phyloP scores from a whole-genome alignment of 2,329 filamentous ascomycete species.

The Cryphonectria parasitica region DNA sequence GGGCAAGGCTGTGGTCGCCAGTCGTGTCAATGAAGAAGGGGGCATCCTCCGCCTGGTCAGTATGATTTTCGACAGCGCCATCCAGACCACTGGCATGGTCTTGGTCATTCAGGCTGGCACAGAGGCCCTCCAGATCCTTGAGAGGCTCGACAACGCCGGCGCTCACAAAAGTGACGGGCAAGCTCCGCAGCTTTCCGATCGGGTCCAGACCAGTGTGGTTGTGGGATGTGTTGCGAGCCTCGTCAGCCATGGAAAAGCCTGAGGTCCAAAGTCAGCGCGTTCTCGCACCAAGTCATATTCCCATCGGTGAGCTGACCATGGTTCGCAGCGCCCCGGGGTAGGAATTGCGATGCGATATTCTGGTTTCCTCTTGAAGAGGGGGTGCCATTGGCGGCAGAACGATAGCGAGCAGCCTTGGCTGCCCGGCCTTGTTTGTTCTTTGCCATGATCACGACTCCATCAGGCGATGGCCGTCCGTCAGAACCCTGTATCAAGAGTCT shows the following conservation, averaged over 20 bases:
- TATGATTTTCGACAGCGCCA: constrained; percentile 18
- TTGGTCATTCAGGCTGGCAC: constrained; percentile 9
- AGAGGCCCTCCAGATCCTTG: constrained; percentile 41
- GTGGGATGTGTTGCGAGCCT: constrained; percentile 55
- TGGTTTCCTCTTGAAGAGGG: constrained; percentile 10
- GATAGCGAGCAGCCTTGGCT: constrained; percentile 31
- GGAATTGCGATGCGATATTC: constrained; percentile 25
- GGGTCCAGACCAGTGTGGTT: constrained; percentile 46
- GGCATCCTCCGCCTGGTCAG: constrained; percentile 12
- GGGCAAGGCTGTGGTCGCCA: constrained; percentile 36
- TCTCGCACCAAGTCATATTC: constrained; percentile 27
- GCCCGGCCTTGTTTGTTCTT: constrained; percentile 33
- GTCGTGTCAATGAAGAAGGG: constrained; percentile 46
- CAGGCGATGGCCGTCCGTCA: not conserved
- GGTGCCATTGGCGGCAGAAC: constrained; percentile 20
- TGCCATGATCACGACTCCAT: constrained; percentile 29
- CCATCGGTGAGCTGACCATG: constrained; percentile 23
- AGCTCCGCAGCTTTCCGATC: constrained; percentile 49
- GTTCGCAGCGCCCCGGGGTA: constrained; percentile 15
- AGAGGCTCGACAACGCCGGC: constrained; percentile 57
- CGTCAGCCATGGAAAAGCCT: constrained; percentile 51
- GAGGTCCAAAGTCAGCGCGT: constrained; percentile 36
- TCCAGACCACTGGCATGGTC: not conserved
- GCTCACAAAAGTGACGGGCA: constrained; percentile 57
- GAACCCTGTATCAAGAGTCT: not conserved